These are phyloP conservation scores for Zoysia japonica DNA, from an alignment of 176 grass and related monocot species.

Conservation along the genomic window DNA sequence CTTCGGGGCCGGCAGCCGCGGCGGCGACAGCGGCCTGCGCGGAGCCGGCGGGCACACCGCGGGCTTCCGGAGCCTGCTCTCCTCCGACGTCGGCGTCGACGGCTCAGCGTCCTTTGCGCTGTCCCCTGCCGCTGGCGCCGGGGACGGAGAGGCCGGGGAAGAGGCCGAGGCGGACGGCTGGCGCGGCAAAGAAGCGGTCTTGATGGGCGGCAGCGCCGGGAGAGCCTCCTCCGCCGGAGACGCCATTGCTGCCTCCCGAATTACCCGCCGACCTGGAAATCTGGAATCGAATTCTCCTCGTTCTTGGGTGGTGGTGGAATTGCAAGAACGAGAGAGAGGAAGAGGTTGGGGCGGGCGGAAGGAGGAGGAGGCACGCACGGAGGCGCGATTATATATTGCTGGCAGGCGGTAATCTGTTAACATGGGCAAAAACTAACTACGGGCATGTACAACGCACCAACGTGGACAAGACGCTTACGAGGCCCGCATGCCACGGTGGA, in stretches of 20 bases:
- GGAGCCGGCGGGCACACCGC: slow-evolving; percentile 60
- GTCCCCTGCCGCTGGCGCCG: slow-evolving; percentile 2
- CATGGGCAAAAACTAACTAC: no score
- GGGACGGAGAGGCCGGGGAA: neutral
- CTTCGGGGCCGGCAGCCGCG: slow-evolving; percentile 33
- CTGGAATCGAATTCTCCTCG: slow-evolving; percentile 40
- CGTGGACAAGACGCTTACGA: no score
- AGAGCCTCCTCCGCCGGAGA: slow-evolving; percentile 34
- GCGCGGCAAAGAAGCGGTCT: slow-evolving; percentile 31
- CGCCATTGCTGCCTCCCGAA: slow-evolving; percentile 35
- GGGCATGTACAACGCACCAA: no score
- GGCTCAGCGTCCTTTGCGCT: slow-evolving; percentile 15
- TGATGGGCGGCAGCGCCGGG: slow-evolving; percentile 45
- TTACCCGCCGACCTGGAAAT: slow-evolving; percentile 25
- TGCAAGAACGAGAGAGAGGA: slow-evolving; percentile 33
- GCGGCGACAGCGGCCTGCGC: slow-evolving; percentile 41
- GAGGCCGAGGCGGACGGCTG: neutral
- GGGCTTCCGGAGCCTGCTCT: slow-evolving; percentile 43
- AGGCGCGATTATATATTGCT: no score
- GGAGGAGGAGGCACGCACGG: neutral
- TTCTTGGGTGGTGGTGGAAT: slow-evolving; percentile 25
- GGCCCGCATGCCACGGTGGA: no score
- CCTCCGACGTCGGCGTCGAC: slow-evolving; percentile 64
- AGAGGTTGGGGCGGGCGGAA: slow-evolving; percentile 32
- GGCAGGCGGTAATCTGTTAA: no score